Evolutionary conservation across 2,329 filamentous ascomycete genomes (phyloP).

Genomic region (Pyrenophora graminea): DNA sequence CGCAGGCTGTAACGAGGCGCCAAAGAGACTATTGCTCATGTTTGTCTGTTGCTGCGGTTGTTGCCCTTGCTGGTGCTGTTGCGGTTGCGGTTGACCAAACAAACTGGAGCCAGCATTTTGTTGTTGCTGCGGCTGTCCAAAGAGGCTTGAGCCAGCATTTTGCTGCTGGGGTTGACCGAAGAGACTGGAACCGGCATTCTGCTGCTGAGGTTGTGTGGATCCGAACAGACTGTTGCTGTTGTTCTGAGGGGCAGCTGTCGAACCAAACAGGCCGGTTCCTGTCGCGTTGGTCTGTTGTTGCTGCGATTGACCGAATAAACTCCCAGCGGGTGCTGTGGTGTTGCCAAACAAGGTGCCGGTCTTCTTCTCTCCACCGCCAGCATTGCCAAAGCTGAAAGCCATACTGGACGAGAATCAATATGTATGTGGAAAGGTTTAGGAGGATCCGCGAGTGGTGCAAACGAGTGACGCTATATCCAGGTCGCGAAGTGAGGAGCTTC

Average conservation of each 20-base stretch:
- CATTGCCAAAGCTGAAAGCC: constrained; percentile 39
- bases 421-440: not conserved
- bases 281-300: constrained; percentile 23
- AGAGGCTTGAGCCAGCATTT: constrained; percentile 22
- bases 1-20: constrained; percentile 38
- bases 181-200: constrained; percentile 17
- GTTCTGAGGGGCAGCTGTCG: constrained; percentile 17
- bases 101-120: constrained; percentile 46
- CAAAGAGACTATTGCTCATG: constrained; percentile 48
- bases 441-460: not conserved
- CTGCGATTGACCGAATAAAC: constrained; percentile 47
- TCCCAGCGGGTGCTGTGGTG: constrained; percentile 43
- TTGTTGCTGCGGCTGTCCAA: constrained; percentile 30
- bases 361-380: constrained; percentile 37
- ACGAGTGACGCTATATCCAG: constrained; percentile 2
- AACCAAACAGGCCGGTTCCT: constrained; percentile 30
- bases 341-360: constrained; percentile 46
- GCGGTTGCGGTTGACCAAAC: constrained; percentile 48
- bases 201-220: constrained; percentile 18
- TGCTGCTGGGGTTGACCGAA: constrained; percentile 32
- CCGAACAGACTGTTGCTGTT: constrained; percentile 28
- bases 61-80: constrained; percentile 36
- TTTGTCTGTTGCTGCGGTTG: constrained; percentile 48
- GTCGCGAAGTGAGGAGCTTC: constrained; percentile 8
- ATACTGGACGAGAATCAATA: constrained; percentile 19